phyloP scores from a whole-genome alignment of 495 filamentous ascomycete genomes.

The Podospora conica region DNA sequence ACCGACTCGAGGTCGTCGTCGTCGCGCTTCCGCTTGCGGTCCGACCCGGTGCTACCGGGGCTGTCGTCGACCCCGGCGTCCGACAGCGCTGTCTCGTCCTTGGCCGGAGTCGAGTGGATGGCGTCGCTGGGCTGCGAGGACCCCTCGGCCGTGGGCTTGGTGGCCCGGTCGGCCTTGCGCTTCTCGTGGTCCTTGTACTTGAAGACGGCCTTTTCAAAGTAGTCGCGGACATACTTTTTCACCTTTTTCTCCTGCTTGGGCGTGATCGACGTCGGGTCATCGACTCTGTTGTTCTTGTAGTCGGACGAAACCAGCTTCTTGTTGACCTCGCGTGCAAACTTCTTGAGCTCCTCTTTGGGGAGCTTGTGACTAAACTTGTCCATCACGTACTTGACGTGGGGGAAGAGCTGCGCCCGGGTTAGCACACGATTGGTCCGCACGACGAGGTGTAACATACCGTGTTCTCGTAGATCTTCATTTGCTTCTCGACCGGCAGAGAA shows the following conservation, averaged over 20 bases:
- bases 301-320: conserved; percentile 86
- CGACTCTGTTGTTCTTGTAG: conserved; percentile 77
- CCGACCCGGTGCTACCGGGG: conserved; percentile 22
- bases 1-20: conserved; percentile 28
- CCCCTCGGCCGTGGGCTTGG: conserved; percentile 1
- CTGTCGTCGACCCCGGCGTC: conserved; percentile 43
- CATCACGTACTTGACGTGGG: conserved; percentile 75
- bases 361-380: conserved; percentile 81
- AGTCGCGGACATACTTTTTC: conserved; percentile 73
- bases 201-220: conserved; percentile 73
- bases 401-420: conserved; percentile 56
- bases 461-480: conserved; percentile 88
- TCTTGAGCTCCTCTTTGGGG: conserved; percentile 80
- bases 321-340: conserved; percentile 76
- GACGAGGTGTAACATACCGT: conserved; percentile 51
- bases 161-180: conserved; percentile 50
- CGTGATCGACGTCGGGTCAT: conserved; percentile 68
- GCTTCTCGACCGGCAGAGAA: conserved; percentile 70
- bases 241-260: conserved; percentile 74
- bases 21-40: conserved; percentile 61
- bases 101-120: conserved; percentile 16
- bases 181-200: conserved; percentile 68
- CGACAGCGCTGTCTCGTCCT: conserved; percentile 24
- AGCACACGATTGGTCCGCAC: conserved; percentile 12
- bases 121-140: conserved; percentile 18